These are phyloP conservation scores for Scenedesmus sp. DNA, from an alignment of 163 green algal species.

Conservation along the genomic window DNA sequence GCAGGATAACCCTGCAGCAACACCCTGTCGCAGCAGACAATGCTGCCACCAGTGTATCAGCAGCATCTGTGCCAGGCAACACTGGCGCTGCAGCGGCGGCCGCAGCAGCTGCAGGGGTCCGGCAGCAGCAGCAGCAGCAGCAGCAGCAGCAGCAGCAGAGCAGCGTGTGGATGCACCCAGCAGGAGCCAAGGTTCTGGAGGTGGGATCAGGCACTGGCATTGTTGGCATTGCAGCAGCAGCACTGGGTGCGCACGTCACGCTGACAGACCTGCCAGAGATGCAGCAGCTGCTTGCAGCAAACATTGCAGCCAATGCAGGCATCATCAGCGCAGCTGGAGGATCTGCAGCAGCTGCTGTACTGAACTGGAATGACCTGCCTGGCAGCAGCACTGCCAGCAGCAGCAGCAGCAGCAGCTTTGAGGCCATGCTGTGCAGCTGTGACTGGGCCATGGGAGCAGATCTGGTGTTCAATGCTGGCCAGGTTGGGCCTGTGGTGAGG, in stretches of 20 bases:
- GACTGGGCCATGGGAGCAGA: conserved; percentile 41
- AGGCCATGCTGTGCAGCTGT: neutral
- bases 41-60: neutral
- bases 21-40: neutral
- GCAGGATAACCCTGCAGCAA: neutral
- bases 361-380: conserved; percentile 3
- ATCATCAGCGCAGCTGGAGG: conserved; percentile 11
- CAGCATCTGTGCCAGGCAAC: neutral
- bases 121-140: neutral
- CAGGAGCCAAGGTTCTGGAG: conserved; percentile 13
- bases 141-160: neutral
- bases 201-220: conserved; percentile 37
- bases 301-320: conserved; percentile 31
- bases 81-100: neutral
- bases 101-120: neutral
- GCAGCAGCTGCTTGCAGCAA: conserved; percentile 34
- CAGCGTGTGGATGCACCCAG: neutral
- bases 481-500: neutral
- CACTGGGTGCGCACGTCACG: conserved; percentile 22
- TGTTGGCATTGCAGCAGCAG: conserved; percentile 44
- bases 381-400: neutral
- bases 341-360: neutral
- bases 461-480: conserved; percentile 12
- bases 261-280: conserved; percentile 42
- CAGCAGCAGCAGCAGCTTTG: conserved; percentile 13